A percentile compares a stretch with the other conserved stretches of the same genome.
Conservation (phyloP, 257 asterid genomes). For the Scutellaria galericulata region DNA sequence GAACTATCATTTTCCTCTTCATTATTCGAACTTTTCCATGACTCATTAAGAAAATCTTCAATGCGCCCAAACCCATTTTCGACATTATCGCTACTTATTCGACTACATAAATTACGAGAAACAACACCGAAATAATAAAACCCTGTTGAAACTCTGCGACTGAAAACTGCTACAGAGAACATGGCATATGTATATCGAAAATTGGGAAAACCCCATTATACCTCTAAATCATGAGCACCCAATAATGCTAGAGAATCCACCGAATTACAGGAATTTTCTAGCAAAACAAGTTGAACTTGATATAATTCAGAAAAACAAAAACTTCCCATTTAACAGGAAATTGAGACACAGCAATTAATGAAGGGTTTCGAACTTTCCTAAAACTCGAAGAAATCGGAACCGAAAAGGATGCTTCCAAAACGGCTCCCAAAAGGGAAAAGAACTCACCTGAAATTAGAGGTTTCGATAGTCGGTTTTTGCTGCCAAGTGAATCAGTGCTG, state of each 20-base stretch:
- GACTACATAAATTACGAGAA: conserved; percentile 60
- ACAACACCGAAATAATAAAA: conserved; percentile 43
- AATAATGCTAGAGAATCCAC: conserved; percentile 14
- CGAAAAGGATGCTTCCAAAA: too few species aligned
- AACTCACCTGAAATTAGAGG: background rate
- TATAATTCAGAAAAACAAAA: conserved; percentile 19
- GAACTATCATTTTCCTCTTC: conserved; percentile 51
- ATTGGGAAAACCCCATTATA: conserved; percentile 44
- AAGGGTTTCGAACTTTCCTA: background rate
- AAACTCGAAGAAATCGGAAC: too few species aligned
- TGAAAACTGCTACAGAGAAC: conserved; percentile 55
- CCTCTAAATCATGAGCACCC: conserved; percentile 32
- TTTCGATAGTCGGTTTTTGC: too few species aligned
- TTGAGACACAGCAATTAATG: conserved; percentile 17
- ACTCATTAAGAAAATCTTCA: conserved; percentile 70
- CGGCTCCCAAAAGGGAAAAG: background rate
- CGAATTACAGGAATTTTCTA: conserved; percentile 9
- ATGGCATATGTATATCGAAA: conserved; percentile 43
- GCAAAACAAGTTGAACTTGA: conserved; percentile 27
- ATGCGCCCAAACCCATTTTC: conserved; percentile 65
- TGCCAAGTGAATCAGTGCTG: too few species aligned
- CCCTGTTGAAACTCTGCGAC: conserved; percentile 51
- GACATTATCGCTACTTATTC: conserved; percentile 47
- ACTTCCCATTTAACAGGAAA: conserved; percentile 44
- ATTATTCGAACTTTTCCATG: conserved; percentile 58